Base-by-base conservation (phyloP, 2,329 filamentous ascomycete species). In the Aureobasidium sp. region DNA sequence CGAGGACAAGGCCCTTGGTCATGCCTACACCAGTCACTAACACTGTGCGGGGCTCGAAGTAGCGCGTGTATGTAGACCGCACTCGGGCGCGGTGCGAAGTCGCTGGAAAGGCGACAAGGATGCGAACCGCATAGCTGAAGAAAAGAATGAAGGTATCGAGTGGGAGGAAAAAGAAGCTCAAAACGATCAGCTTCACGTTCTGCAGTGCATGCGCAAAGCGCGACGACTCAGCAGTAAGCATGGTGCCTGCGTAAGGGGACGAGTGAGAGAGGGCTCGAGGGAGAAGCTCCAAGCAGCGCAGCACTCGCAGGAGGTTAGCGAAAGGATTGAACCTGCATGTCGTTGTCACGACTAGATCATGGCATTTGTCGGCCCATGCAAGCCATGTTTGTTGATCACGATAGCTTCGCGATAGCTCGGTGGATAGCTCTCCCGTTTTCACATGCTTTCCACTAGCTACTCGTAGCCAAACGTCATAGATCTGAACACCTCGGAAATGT, bases 21-120 rank as follows among this genome's bases (percentile, higher is more conserved):
- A 90, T 91, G 49, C 84, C 83, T 3, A 91, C 79, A 2, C 89
- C 88, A 0, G 88, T 91, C 45, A 92, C 81, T 15, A 92, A 79
- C 39, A 91, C 76, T 0, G 81, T 88, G 59, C 78, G 80, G 1
- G 75, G 75, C 37, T 73, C 71, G 67, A 77, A 78, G 8, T 68
- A 69, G 1, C 73, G 70, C 62, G 73, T 68, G 13, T 66, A 64
- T 3, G 69, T 67, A 16, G 67, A 67, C 25, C 63, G 66, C 36
- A 69, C 63, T 63, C 64, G 49, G 10, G 63, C 62, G 34, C 69
- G 69, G 55, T 66, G 60, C 16, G 55, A 59, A 47, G 37, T 69
- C 68, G 57, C 63, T 53, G 42, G 62, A 39, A 63, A 63, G 7
- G 67, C 52, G 39, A 62, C 42, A 7, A 65, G 30, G 9, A 62